Evolutionary conservation across 805 yeast species (phyloP), one percentile per base, ranked within the genome.

Genomic region (Ogataea polymorpha): DNA sequence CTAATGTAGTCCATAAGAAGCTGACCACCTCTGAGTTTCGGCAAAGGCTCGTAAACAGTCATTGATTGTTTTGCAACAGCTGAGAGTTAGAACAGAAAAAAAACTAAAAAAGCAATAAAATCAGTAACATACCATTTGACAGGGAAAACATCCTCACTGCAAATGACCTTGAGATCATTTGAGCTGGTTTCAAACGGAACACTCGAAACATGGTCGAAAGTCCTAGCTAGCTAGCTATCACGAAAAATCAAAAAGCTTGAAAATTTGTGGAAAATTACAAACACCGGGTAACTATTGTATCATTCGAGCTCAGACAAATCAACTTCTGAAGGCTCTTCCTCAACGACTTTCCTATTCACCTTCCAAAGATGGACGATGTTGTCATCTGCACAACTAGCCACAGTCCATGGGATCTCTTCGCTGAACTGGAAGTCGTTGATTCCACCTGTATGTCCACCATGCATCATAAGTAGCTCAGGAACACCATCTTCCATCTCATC

Each of bases 401-500:
- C 54, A 27, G 86, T 73, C 90, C 91, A 86, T n/a, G 86, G 86
- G 43, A 79, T 71, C 50, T 70, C 77, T 6, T 81, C 79, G 55
- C 80, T 82, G 71, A 86, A 80, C 24, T 80, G 74, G 50, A 86
- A 69, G 58, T 86, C 95, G 31, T 81, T 79, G 13, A 86, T 81
- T 5, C 82, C 71, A 13, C 87, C 82, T 14, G 89, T 81, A 57
- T 88, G 96, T 15, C 96, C 96, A 27, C 95, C 95, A 58, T 88
- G 96, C 82, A 88, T 84, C 89, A 87, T 84, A 53, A 87, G 68
- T 25, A 88, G 64, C 60, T 88, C 96, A 4, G 96, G 91, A 20
- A 84, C 84, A 28, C 95, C 96, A 55, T 88, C 96, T 49, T 85
- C 95, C 23, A 88, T 85, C 57, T 88, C 96, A 51, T 87, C 96